These are phyloP conservation scores for Diaporthe ilicicola DNA, from an alignment of 2,329 filamentous ascomycete genomes.

Conservation along the genomic window DNA sequence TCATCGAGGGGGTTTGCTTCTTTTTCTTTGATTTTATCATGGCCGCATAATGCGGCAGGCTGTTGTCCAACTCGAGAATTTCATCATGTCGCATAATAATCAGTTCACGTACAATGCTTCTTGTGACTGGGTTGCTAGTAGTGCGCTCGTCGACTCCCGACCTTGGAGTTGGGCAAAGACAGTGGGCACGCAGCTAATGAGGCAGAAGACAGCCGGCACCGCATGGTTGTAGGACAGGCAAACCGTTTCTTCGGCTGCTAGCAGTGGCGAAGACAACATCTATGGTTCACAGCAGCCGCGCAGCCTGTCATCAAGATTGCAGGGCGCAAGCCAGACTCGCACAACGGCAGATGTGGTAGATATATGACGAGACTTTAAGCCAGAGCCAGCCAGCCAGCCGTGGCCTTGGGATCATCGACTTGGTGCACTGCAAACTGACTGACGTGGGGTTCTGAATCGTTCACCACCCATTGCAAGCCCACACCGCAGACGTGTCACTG, in stretches of 20 bases:
- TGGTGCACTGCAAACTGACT: not conserved
- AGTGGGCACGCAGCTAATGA: constrained; percentile 2
- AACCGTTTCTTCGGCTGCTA: constrained; percentile 24
- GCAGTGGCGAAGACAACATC: constrained; percentile 30
- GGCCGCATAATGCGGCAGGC: not conserved
- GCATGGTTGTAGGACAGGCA: constrained; percentile 23
- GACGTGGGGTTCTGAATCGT: not conserved
- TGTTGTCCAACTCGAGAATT: not conserved
- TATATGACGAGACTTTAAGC: not conserved
- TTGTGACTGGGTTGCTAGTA: not conserved
- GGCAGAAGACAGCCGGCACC: not conserved
- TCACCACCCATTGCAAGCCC: not conserved
- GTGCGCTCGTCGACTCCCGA: not conserved
- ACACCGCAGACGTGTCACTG: not conserved
- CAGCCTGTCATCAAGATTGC: constrained; percentile 21
- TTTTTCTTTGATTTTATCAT: not conserved
- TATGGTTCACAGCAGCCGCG: constrained; percentile 24
- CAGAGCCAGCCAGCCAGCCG: not conserved
- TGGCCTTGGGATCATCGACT: not conserved
- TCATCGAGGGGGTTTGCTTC: not conserved
- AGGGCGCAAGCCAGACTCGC: constrained; percentile 19
- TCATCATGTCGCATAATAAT: constrained; percentile 1
- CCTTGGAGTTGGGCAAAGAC: constrained; percentile 1
- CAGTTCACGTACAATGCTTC: constrained; percentile 5
- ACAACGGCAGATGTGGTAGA: constrained; percentile 24